phyloP scores from a whole-genome alignment of 2,329 filamentous ascomycete genomes.

The Pochonia chlamydosporia region DNA sequence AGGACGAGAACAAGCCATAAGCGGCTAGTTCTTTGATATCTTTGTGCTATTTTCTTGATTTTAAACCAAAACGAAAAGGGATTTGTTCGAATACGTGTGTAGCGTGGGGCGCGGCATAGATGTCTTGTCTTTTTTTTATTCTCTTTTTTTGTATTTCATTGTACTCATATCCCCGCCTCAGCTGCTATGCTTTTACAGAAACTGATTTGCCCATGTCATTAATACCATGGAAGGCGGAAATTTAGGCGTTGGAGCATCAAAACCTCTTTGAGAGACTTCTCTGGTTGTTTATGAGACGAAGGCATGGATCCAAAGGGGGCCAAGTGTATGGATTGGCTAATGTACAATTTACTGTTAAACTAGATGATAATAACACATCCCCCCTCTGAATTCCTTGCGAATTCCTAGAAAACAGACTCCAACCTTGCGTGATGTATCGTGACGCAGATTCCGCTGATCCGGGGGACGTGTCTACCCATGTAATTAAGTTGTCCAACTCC shows the following conservation, averaged over 20 bases:
- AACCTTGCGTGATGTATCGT: no score
- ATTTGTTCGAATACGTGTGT: slow-evolving; percentile 26
- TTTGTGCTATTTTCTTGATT: slow-evolving; percentile 10
- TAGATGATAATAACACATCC: slow-evolving; percentile 52
- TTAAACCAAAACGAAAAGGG: slow-evolving; percentile 5
- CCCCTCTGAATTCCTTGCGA: slow-evolving; percentile 35
- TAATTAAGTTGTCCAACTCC: slow-evolving; percentile 14
- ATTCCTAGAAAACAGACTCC: background rate
- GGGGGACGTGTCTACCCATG: background rate
- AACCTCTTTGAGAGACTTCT: slow-evolving; percentile 36
- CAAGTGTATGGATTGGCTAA: slow-evolving; percentile 29
- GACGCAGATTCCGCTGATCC: no score
- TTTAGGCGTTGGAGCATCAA: slow-evolving; percentile 47
- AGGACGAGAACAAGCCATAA: slow-evolving; percentile 67
- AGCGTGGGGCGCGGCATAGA: slow-evolving; percentile 27
- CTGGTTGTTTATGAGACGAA: slow-evolving; percentile 40
- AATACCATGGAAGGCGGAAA: slow-evolving; percentile 40
- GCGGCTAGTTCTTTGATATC: slow-evolving; percentile 13
- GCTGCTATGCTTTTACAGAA: slow-evolving; percentile 26
- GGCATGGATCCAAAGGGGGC: slow-evolving; percentile 35
- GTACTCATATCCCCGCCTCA: slow-evolving; percentile 45
- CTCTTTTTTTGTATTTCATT: slow-evolving; percentile 31
- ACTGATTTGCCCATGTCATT: slow-evolving; percentile 39
- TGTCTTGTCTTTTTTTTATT: slow-evolving; percentile 23
- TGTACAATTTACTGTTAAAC: slow-evolving; percentile 26